Conservation (phyloP, 371 early-diverging fungal genomes). For the Zancudomyces culisetae region DNA sequence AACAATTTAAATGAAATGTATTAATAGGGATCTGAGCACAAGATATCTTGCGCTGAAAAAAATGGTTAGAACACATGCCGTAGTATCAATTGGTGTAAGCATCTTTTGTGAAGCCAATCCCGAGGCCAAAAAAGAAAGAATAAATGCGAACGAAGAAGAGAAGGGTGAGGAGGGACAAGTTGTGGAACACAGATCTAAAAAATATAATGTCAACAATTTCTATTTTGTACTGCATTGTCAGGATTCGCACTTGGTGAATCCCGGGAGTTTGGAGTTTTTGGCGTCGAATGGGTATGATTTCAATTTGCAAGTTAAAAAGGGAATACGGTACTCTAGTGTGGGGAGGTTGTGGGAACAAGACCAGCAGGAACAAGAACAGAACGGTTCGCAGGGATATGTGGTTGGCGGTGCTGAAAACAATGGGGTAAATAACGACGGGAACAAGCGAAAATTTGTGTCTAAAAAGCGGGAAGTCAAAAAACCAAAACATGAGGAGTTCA, state of each 20-base stretch:
- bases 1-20: background rate
- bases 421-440: background rate
- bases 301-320: constrained; percentile 43
- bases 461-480: constrained; percentile 8
- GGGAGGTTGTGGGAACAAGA: background rate
- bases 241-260: constrained; percentile 29
- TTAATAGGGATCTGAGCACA: constrained; percentile 35
- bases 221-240: constrained; percentile 17
- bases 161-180: constrained; percentile 6
- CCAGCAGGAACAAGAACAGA: background rate
- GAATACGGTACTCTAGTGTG: constrained; percentile 40
- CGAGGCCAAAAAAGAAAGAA: too few relatives aligned
- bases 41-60: constrained; percentile 47
- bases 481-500: constrained; percentile 5
- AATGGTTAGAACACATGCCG: constrained; percentile 42
- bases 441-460: background rate
- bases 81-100: constrained; percentile 65
- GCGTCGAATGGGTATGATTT: constrained; percentile 68
- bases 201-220: constrained; percentile 15
- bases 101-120: constrained; percentile 31
- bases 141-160: background rate
- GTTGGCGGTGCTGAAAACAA: too few relatives aligned
- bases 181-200: constrained; percentile 2
- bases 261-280: constrained; percentile 50
- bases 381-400: background rate